These are phyloP conservation scores for Yamadazyma aaseri DNA, from an alignment of 1,139 yeast species.

Conservation along the genomic window DNA sequence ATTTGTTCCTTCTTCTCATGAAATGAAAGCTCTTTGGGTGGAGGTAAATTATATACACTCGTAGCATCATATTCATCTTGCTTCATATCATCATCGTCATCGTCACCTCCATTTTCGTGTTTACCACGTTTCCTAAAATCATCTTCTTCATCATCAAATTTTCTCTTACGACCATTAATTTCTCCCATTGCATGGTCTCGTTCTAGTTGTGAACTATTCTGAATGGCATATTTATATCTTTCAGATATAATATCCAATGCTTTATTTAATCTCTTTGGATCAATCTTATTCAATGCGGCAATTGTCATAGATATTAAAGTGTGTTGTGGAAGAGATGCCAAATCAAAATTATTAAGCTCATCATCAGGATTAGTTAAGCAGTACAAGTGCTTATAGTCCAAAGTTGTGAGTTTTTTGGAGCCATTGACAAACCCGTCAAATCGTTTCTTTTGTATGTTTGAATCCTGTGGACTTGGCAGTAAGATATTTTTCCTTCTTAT, in stretches of 20 bases:
- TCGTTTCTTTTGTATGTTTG: slow-evolving; percentile 35
- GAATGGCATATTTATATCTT: slow-evolving; percentile 44
- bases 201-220: slow-evolving; percentile 3
- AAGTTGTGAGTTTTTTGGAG: slow-evolving; percentile 27
- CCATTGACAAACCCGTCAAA: slow-evolving; percentile 38
- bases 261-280: slow-evolving; percentile 54
- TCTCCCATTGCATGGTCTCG: slow-evolving; percentile 3
- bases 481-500: slow-evolving; percentile 42
- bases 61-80: slow-evolving; percentile 38
- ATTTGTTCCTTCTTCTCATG: slow-evolving; percentile 56
- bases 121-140: slow-evolving; percentile 7
- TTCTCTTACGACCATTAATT: slow-evolving; percentile 9
- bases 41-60: slow-evolving; percentile 55
- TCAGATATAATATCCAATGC: slow-evolving; percentile 68
- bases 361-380: slow-evolving; percentile 62
- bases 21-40: slow-evolving; percentile 49
- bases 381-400: slow-evolving; percentile 47
- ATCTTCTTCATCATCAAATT: slow-evolving; percentile 6
- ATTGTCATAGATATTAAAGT: slow-evolving; percentile 65
- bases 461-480: slow-evolving; percentile 25
- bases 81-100: slow-evolving; percentile 36
- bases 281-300: slow-evolving; percentile 57
- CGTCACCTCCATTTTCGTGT: slow-evolving; percentile 25
- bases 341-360: slow-evolving; percentile 64
- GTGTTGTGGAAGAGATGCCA: slow-evolving; percentile 63